Base-by-base conservation (phyloP, 768 basidiomycete genomes). In the Gautieria morchelliformis region DNA sequence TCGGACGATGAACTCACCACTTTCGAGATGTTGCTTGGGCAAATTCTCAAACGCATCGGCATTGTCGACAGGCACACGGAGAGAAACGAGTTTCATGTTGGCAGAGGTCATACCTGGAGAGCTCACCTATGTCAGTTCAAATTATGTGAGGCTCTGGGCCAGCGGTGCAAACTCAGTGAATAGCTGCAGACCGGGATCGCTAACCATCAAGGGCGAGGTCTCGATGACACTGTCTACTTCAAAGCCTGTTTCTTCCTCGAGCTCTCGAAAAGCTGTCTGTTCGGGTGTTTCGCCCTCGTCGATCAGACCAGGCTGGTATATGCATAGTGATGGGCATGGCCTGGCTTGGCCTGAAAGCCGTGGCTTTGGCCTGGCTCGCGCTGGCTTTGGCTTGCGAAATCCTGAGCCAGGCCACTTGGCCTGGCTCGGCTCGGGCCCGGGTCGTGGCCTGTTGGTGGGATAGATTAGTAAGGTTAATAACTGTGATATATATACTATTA, bases 161-260 rank as follows among this genome's bases (percentile, higher is more conserved):
- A 61, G 52, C 24, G 52, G 39, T 37, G 22, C n/a, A 44, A 40
- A 30, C 22, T 59, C 48, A 55, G 35, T 41, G 17, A 57, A 49
- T 14, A 49, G 56, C 22, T 53, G 53, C 71, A 51, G 42, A 87
- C 87, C 90, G 61, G 89, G 88, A 66, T 92, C 88, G 59, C 69
- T 72, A 37, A 86, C 85, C 24, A 85, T 65, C 22, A 83, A 63
- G 3, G 84, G 82, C 7, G 82, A 81, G 1, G 77, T 72, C 59
- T 90, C 80, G 33, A 87, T 64, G 32, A 93, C 75, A 51, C 75
- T 68, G 52, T 78, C 73, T 2, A 85, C 87, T 53, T 78, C 82
- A 70, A 82, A 95, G 5, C 94, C 94, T 2, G 94, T 96, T 69
- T 98, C 95, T 71, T 98, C 95, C 64, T 84, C 78, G 14, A 98